Base-by-base conservation (phyloP, 192 early-diverging fungal species). In the Umbelopsis ramanniana region DNA sequence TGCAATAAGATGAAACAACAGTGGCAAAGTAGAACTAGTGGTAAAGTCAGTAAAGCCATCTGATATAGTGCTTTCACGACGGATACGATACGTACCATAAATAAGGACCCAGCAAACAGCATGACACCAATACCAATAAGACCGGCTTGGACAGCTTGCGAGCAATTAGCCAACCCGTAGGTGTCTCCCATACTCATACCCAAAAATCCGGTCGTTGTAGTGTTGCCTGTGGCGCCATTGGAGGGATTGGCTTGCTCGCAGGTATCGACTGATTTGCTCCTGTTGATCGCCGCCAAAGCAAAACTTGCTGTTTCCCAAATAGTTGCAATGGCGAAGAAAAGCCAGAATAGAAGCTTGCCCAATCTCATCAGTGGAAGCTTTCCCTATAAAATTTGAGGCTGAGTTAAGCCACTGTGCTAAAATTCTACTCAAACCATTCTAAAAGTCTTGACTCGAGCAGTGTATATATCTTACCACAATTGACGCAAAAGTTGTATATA, bases 91-190 rank as follows among this genome's bases (percentile, higher is more conserved):
- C 67, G 66, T 73, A 78, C 76, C 76, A 78, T 73, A 40, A 67
- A 69, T 8, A 78, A 22, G 33, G 55, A 54, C n/a, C 76, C 76
- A 6, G 69, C 52, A 67, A 78, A 78, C 21, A 78, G 45, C 48
- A 78, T 19, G 14, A 78, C 66, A 4, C 68, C 76, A 46, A 69
- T 52, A 29, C 67, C 72, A 38, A 78, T 71, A 14, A 78, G 68
- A 35, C 69, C 76, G 15, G 72, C 76, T 46, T 78, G 72, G 33
- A 73, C 76, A 26, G 76, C 76, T 24, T 78, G 76, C 24, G 45
- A 57, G 46, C 76, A 78, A 23, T 78, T 78, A 37, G 76, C 72
- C 23, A 78, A 69, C 0, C 76, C 76, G 54, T 78, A 78, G 3
- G 72, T 73, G 46, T 73, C 48, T 21, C 76, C 76, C 23, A 53